Base-by-base conservation (phyloP, 441 rosid species). In the Arabidopsis lyrata region DNA sequence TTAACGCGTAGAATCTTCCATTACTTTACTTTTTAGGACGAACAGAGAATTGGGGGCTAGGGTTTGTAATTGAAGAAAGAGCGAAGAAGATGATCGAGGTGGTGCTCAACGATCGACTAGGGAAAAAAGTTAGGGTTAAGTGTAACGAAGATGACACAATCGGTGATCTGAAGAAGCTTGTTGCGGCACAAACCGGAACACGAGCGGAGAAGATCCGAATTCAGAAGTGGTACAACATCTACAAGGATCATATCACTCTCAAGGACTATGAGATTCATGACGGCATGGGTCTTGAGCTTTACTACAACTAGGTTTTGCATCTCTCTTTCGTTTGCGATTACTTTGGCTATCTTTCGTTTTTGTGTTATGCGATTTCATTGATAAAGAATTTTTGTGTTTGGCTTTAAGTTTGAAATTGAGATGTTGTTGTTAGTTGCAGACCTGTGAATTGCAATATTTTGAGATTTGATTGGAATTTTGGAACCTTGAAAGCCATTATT, bases 131-230 rank as follows among this genome's bases (percentile, higher is more conserved):
- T 4, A 70, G 97, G 29, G 97, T 92, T 63, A 90, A 90, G 80
- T 90, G 97, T 78, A 90, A 90, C 84, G 97, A 89, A 0, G 97
- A 89, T 49, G 95, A 93, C 73, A 88, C 92, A 15, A 90, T 90
- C 72, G 92, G 98, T n/a, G 95, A 93, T 83, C 85, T 93, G 41
- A 90, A 90, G 88, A 93, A 88, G 82, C 90, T 89, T 15, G 93
- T 89, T 6, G 97, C 93, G 0, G 97, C 98, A 0, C 92, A 89
- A 74, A 93, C 91, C 2, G 97, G 97, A 0, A 93, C 92, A 31
- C 61, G 92, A 8, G 64, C 90, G 1, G 91, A 89, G 39, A 90
- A 93, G 86, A 90, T 93, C 29, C 62, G 95, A 47, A 93, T 93
- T 36, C 97, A 89, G 83, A 93, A 90, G 75, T 93, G 97, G 97